These are phyloP conservation scores for Begonia masoniana DNA, from an alignment of 306 rosid genomes.

Conservation along the genomic window DNA sequence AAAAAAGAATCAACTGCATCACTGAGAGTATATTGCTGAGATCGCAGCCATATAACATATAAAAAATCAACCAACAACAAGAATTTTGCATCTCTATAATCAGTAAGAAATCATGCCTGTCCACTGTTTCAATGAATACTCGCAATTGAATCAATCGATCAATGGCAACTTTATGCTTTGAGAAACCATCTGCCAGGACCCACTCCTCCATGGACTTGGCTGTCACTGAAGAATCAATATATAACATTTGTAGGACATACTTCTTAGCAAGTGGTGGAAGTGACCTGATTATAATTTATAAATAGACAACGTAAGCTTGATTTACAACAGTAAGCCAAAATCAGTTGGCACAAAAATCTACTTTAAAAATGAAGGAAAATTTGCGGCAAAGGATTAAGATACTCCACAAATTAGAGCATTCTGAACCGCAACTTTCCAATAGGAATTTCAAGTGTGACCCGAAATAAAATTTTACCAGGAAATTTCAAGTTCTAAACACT, in stretches of 20 bases:
- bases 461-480: no score
- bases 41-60: neutral
- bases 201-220: constrained; percentile 80
- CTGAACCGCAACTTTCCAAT: no score
- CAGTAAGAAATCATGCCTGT: constrained; percentile 30
- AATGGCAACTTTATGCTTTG: constrained; percentile 74
- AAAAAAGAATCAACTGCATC: constrained; percentile 3
- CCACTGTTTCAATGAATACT: constrained; percentile 57
- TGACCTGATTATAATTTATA: constrained; percentile 37
- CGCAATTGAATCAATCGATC: constrained; percentile 85
- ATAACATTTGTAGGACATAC: constrained; percentile 66
- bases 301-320: neutral
- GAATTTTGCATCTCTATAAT: neutral
- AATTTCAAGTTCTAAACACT: no score
- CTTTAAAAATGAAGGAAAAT: no score
- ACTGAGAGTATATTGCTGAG: neutral
- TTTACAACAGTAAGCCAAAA: no score
- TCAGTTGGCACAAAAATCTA: no score
- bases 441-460: no score
- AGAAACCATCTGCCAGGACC: constrained; percentile 79
- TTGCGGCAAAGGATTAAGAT: no score
- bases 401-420: no score
- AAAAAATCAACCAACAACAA: neutral
- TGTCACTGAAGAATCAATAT: constrained; percentile 41
- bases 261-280: constrained; percentile 85